Base-by-base conservation (phyloP, 352 stramenopile species). In the Hyphochytrium catenoides region DNA sequence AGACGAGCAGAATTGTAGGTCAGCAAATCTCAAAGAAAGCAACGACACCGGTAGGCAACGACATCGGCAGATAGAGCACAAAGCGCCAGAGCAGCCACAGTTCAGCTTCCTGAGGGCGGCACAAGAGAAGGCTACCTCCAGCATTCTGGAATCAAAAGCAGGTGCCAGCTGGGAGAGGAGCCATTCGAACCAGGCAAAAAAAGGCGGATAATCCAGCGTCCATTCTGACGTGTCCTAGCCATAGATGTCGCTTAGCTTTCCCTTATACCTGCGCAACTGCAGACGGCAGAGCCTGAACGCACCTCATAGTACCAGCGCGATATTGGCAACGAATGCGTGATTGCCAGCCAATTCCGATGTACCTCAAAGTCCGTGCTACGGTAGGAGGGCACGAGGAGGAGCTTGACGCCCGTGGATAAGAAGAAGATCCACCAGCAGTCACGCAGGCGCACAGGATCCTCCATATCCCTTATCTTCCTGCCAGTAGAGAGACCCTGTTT, bases 151-250 rank as follows among this genome's bases (percentile, higher is more conserved):
- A 39, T 85, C 70, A 17, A 85, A 44, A 4, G 31, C 25, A 1
- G 42, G 38, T 0, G 64, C 74, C 3, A 71, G 31, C n/a, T 63
- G 46, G n/a, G 65, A 62, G 18, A 95, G 56, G 5, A 57, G 27
- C 24, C 72, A 88, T 56, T 98, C 83, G 46, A 96, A 96, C 43
- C 73, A 92, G 6, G 81, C 88, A 63, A 98, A 98, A 28, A 90
- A 67, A 11, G 91, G 91, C 34, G 91, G 91, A 55, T 98, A 98
- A 60, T 98, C 91, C 20, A 97, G 54, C 15, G 91, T 98, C 72
- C 93, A 95, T 31, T 93, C 54, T 34, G 84, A 95, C 5, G 74
- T 89, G 23, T 69, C 54, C 24, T 67, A 43, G 11, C 52, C 31
- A 39, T 74, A 40, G 34, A 12, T n/a, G 16, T 17, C 12, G 9